Evolutionary conservation across 164 flowering plant species (phyloP), one percentile per base, ranked within the genome.

Genomic region (Pachysandra terminalis): DNA sequence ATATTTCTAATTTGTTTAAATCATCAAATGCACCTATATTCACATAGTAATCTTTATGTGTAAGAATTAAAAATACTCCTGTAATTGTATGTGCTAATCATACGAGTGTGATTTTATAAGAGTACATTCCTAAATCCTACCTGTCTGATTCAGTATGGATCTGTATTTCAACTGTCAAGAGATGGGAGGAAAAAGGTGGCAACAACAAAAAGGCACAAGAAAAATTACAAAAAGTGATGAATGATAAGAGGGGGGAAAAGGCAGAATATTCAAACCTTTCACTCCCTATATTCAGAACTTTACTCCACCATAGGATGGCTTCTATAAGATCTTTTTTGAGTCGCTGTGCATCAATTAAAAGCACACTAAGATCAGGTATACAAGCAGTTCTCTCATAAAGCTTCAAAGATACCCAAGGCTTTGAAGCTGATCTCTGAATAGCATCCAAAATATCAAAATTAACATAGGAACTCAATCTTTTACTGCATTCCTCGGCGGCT

Each of bases 401-500:
- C 32, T 68, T 73, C 59, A 35, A 53, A 25, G 80, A 78, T 27
- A 81, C 76, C 84, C 84, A 81, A 45, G 84, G 78, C 40, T 76
- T 74, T 32, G 77, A 68, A 35, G 73, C 76, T 59, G 78, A 70
- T 71, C 84, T 76, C 71, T 81, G 84, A 66, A 81, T 67, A 19
- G 81, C 84, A 78, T 70, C 75, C 61, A 81, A 37, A 27, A 81
- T 65, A 59, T 74, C 75, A 22, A 70, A 58, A 59, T 76, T 81
- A 37, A 74, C 74, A 69, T 61, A 71, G 59, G 51, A 40, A 19
- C 64, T 54, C 49, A 81, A 55, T 24, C 57, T 69, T 61, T 63
- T 63, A 41, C 78, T 68, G 67, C 84, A 81, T 61, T 81, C 84
- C 58, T 81, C 81, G 61, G 77, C 66, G 52, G 68, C 78, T 35